phyloP scores from a whole-genome alignment of 164 flowering plant genomes.

The Berberis thunbergii region DNA sequence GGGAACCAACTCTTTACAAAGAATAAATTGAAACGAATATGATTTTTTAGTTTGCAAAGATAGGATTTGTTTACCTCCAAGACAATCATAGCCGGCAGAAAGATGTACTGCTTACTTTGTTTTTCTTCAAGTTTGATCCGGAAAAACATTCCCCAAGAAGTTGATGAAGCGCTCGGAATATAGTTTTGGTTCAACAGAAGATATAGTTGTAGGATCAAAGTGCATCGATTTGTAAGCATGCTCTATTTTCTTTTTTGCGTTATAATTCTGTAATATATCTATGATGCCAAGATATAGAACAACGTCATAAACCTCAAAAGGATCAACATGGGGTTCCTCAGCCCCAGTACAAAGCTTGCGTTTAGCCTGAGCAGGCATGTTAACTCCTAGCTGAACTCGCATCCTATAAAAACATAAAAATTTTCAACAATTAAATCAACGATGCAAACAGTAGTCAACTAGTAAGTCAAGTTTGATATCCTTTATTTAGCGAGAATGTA shows the following conservation, averaged over 20 bases:
- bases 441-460: no score
- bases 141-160: slow-evolving; percentile 67
- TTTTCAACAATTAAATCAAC: no score
- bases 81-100: no score
- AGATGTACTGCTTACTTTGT: not conserved
- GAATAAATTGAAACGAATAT: no score
- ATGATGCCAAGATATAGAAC: slow-evolving; percentile 88
- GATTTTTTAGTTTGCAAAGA: no score
- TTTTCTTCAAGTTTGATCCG: slow-evolving; percentile 25
- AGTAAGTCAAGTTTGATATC: no score
- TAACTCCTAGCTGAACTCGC: slow-evolving; percentile 78
- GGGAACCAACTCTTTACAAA: no score
- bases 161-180: slow-evolving; percentile 66
- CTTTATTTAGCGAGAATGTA: no score
- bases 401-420: slow-evolving; percentile 28
- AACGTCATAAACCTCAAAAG: slow-evolving; percentile 77
- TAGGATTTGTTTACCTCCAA: no score
- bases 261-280: slow-evolving; percentile 85
- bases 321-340: slow-evolving; percentile 41
- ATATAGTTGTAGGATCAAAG: slow-evolving; percentile 61
- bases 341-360: slow-evolving; percentile 37
- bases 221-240: slow-evolving; percentile 64
- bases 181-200: slow-evolving; percentile 64
- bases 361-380: slow-evolving; percentile 92
- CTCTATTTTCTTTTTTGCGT: slow-evolving; percentile 67